phyloP scores from a whole-genome alignment of 2,329 filamentous ascomycete species.

The Hypocreales sp. region DNA sequence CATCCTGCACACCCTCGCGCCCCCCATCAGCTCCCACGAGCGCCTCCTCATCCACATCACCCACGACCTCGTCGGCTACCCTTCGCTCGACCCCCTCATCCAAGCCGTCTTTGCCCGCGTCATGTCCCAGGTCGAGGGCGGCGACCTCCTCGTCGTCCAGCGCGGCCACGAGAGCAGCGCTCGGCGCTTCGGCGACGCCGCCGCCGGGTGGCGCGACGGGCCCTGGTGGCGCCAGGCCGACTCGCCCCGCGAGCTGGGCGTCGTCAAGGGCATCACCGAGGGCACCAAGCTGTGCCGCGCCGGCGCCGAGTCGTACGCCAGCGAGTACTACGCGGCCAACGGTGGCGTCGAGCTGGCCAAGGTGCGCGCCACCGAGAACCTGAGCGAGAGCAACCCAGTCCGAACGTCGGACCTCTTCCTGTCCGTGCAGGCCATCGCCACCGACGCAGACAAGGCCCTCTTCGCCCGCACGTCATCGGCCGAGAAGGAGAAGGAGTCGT shows the following conservation, averaged over 20 bases:
- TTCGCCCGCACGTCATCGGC: conserved; percentile 44
- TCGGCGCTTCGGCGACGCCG: conserved; percentile 42
- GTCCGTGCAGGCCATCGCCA: conserved; percentile 73
- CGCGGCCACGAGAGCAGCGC: conserved; percentile 74
- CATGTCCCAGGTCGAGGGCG: conserved; percentile 98
- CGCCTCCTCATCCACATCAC: conserved; percentile 94
- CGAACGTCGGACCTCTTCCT: conserved; percentile 91
- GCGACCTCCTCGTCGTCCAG: conserved; percentile 86
- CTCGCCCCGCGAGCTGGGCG: conserved; percentile 58
- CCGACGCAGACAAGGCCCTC: conserved; percentile 46
- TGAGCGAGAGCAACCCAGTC: conserved; percentile 77
- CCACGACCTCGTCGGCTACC: conserved; percentile 89
- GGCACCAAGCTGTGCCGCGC: conserved; percentile 85
- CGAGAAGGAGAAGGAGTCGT: conserved; percentile 39
- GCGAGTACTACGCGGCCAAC: conserved; percentile 64
- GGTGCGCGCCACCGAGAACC: conserved; percentile 59
- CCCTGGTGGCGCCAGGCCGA: conserved; percentile 82
- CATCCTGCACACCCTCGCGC: conserved; percentile 86
- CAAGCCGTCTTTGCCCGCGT: conserved; percentile 85
- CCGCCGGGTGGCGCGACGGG: conserved; percentile 73
- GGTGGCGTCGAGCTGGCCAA: conserved; percentile 73
- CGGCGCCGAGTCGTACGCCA: conserved; percentile 74
- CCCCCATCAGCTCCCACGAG: conserved; percentile 93
- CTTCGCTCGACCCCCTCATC: conserved; percentile 82
- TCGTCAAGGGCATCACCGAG: conserved; percentile 67